Evolutionary conservation across 2,329 filamentous ascomycete genomes (phyloP), one percentile per base, ranked within the genome.

Genomic region (Aspergillus fumigatiaffinis): DNA sequence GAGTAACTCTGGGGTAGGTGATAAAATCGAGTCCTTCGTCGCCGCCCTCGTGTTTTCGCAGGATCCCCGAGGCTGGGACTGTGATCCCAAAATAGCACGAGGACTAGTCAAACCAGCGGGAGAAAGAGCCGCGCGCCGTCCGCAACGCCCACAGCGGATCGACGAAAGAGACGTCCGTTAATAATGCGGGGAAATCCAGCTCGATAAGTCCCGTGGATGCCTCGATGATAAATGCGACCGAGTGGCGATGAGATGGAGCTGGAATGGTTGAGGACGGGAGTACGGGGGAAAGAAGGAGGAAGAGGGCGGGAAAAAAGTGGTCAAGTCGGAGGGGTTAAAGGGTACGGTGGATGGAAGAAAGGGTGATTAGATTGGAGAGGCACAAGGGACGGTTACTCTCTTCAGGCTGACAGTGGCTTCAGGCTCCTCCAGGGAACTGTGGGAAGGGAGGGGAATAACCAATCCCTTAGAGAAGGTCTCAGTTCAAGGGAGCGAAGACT

Each of bases 61-160:
- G 58, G 61, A 69, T 70, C 69, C 66, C 68, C 61, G 67, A 68
- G 68, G 67, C 68, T 69, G 65, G 65, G 44, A 54, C 35, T 29
- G 55, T 51, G 60, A 58, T 66, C 67, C 65, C 68, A 69, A 65
- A 69, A 64, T 69, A 67, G 66, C 64, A 68, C 60, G 56, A 61
- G 58, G 56, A 55, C 55, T 59, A 59, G 53, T 61, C 57, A 62
- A 55, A 55, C 57, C 59, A 54, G 53, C 58, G 62, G 63, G 51
- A 52, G 60, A 49, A 56, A 58, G 53, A 56, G 59, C 61, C 63
- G 63, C 59, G 35, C 29, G 59, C 58, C 62, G 60, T 61, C 57
- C 49, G 55, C 51, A 56, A 56, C 44, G 21, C n/a, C 20, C 9
- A 26, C 44, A 12, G 23, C 21, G 12, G 44, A 47, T 47, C 44